Evolutionary conservation across 805 yeast genomes (phyloP).

Genomic region (Nakazawaea anatomiae): DNA sequence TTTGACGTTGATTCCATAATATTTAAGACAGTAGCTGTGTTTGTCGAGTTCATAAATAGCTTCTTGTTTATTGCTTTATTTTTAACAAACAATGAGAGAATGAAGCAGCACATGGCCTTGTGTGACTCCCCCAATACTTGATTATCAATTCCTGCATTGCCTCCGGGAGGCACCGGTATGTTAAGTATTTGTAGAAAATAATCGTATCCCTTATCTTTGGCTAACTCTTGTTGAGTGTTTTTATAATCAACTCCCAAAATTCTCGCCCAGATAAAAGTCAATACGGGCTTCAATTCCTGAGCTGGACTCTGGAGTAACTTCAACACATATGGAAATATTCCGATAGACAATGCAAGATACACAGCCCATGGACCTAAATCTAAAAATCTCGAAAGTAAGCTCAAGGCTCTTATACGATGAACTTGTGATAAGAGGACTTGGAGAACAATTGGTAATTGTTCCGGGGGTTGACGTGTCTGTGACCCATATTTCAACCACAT

Average conservation of each 20-base stretch:
- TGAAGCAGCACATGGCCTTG: constrained; percentile 93
- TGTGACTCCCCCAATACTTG: constrained; percentile 59
- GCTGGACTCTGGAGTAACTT: constrained; percentile 92
- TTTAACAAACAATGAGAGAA: constrained; percentile 75
- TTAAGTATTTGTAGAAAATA: constrained; percentile 80
- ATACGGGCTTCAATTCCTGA: constrained; percentile 86
- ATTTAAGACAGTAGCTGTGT: constrained; percentile 58
- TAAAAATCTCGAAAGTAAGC: constrained; percentile 74
- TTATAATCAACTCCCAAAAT: constrained; percentile 92
- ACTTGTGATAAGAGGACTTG: constrained; percentile 93
- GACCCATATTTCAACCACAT: constrained; percentile 92
- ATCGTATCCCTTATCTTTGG: constrained; percentile 85
- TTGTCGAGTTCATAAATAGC: constrained; percentile 67
- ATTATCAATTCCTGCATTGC: not conserved
- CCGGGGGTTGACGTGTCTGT: constrained; percentile 81
- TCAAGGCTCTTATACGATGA: constrained; percentile 85
- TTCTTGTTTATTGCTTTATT: constrained; percentile 78
- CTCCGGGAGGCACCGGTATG: constrained; percentile 26
- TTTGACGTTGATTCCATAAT: constrained; percentile 71
- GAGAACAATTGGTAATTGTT: constrained; percentile 87
- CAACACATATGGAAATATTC: constrained; percentile 91
- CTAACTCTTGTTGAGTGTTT: constrained; percentile 85
- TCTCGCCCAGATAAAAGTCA: constrained; percentile 96
- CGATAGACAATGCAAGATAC: constrained; percentile 84
- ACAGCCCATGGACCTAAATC: constrained; percentile 99